phyloP scores from a whole-genome alignment of 1,284 basidiomycete genomes.

The Takashimella tepidaria region DNA sequence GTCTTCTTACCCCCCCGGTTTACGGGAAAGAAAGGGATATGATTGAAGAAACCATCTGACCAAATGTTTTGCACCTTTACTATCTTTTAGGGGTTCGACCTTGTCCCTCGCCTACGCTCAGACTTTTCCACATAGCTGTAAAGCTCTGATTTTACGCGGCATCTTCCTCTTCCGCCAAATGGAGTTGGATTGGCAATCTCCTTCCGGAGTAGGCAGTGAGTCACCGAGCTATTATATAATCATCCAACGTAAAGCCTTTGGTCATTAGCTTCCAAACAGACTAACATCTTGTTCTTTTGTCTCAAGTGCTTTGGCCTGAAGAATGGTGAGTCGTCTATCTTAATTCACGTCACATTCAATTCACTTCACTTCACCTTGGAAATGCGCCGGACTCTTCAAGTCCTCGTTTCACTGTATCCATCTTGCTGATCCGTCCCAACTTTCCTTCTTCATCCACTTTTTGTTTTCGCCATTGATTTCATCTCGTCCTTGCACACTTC shows the following conservation, averaged over 20 bases:
- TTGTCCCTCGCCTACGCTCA: constrained; percentile 82
- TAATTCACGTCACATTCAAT: background rate
- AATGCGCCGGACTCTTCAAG: background rate
- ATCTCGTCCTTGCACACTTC: no score
- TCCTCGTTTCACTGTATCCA: background rate
- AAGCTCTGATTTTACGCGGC: constrained; percentile 74
- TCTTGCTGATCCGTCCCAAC: background rate
- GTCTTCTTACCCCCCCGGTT: background rate
- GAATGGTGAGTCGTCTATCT: background rate
- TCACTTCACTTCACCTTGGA: background rate
- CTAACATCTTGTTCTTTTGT: background rate
- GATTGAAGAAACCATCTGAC: background rate
- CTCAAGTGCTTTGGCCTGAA: background rate
- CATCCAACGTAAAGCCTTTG: background rate
- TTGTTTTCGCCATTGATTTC: background rate
- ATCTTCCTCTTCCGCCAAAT: constrained; percentile 82
- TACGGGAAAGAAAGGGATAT: background rate
- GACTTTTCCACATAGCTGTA: constrained; percentile 74
- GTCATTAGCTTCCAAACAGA: background rate
- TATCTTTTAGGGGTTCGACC: constrained; percentile 67
- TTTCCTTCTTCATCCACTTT: background rate
- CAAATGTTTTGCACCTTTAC: background rate
- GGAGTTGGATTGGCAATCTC: constrained; percentile 90
- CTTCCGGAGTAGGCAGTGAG: constrained; percentile 50
- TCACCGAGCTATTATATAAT: background rate